A percentile compares a stretch with the other conserved stretches of the same genome.
phyloP scores from a whole-genome alignment of 257 asterid species.

The Plantago ovata region DNA sequence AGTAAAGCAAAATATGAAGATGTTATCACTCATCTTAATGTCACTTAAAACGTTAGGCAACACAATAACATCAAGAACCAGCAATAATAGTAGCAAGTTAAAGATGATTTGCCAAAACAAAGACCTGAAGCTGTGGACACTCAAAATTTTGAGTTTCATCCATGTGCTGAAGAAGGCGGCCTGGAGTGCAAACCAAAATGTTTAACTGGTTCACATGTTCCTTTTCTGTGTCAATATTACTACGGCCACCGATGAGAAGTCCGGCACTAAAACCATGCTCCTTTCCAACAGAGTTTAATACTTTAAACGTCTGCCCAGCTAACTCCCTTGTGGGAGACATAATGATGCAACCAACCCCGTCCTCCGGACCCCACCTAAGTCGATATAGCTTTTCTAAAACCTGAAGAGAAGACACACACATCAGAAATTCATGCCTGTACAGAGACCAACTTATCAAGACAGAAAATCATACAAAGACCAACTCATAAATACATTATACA shows the following conservation, averaged over 20 bases:
- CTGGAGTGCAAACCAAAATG: conserved; percentile 94
- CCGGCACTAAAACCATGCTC: conserved; percentile 94
- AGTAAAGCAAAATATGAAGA: background rate
- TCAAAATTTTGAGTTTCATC: conserved; percentile 94
- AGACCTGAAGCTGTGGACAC: conserved; percentile 94
- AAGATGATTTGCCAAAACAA: background rate
- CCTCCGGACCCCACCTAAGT: conserved; percentile 95
- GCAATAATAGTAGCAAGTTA: too few relatives aligned
- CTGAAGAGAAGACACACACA: conserved; percentile 32
- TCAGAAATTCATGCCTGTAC: background rate
- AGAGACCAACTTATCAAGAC: background rate
- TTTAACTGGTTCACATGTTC: conserved; percentile 75
- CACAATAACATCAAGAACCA: background rate
- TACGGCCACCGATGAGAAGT: conserved; percentile 93
- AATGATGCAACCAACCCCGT: conserved; percentile 91
- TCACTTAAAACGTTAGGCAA: background rate
- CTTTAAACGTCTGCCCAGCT: conserved; percentile 79
- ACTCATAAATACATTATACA: background rate
- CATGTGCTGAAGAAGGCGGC: conserved; percentile 99
- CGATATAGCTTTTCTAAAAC: conserved; percentile 73
- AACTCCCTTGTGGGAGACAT: conserved; percentile 96
- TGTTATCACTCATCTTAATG: background rate
- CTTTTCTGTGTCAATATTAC: conserved; percentile 80
- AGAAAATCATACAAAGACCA: background rate
- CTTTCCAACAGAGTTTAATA: conserved; percentile 71